Percentiles rank a stretch among this genome's conserved stretches.
These are phyloP conservation scores for Sclerotinia borealis DNA, from an alignment of 2,329 filamentous ascomycete genomes.

Conservation along the genomic window DNA sequence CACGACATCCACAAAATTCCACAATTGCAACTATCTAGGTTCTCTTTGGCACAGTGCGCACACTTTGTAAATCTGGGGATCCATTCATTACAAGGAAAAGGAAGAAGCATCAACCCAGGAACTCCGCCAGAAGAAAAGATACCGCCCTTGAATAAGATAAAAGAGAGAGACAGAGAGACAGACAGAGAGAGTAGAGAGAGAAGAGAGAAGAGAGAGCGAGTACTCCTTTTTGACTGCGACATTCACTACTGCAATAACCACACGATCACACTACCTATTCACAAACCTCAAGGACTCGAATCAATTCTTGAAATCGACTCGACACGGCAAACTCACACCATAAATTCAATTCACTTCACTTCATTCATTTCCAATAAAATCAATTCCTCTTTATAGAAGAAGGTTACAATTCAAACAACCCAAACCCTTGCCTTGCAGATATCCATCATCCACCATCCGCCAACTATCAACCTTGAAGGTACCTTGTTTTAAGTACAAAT, in stretches of 20 bases:
- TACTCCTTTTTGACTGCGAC: background rate
- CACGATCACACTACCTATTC: background rate
- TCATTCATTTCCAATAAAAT: background rate
- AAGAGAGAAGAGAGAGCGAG: background rate
- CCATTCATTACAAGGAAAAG: background rate
- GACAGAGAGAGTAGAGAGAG: background rate
- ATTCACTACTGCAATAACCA: background rate
- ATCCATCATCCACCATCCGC: too few relatives aligned
- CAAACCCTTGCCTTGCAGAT: conserved; percentile 2
- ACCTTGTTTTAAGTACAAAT: background rate
- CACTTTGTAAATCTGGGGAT: background rate
- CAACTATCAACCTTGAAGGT: background rate
- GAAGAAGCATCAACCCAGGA: background rate
- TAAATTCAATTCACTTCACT: background rate
- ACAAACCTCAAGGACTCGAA: background rate
- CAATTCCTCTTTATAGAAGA: background rate
- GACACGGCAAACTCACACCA: background rate
- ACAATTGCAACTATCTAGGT: background rate
- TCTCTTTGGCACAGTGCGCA: background rate
- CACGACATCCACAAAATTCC: background rate
- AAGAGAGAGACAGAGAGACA: background rate
- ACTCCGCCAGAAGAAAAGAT: background rate
- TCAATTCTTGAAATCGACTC: too few relatives aligned
- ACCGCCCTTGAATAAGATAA: background rate
- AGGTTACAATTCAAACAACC: background rate